Base-by-base conservation (phyloP, 257 asterid species). In the Ligustrum vulgare region DNA sequence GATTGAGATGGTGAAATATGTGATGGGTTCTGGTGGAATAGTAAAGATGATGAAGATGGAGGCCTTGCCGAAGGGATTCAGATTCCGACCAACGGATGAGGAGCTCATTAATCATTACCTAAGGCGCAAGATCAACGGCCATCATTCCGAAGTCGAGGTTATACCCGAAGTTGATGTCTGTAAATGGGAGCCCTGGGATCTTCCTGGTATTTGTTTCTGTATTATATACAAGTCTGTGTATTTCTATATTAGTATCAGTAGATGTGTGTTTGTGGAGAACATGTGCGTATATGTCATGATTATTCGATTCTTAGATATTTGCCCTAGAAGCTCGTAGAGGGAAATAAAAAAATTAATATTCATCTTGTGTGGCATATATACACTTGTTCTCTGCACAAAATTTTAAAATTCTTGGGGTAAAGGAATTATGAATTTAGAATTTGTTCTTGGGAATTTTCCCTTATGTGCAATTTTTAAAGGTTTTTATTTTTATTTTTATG, bases 131-230 rank as follows among this genome's bases (percentile, higher is more conserved):
- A 92, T 90, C 82, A 92, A 92, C 90, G 88, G 96, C 76, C 80
- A 67, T 69, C 90, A 90, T 77, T 81, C 91, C 9, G 86, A 83
- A 69, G 96, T 92, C 28, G 54, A 78, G 62, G 92, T 90, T 74
- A 91, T 92, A 72, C 91, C 91, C 6, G 96, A 92, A 84, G 81
- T 92, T 31, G 97, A 92, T 63, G 93, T 90, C 65, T 92, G 97
- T 84, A 92, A 90, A 80, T 90, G 93, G 91, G 97, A 92, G 84
- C 97, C 95, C 5, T 90, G 95, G 95, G 97, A 92, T 86, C 94
- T 92, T 18, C 96, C 97, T 41, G 87, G 97, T 92, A 80, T 62
- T 22, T 23, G 15, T 67, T 70, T 56, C 33, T 60, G 72, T 67
- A 23, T 72, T 35, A 10, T 80, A 6, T 37, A 2, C 51, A 1